Percentiles rank a stretch among this genome's conserved stretches.
Evolutionary conservation across 2,329 filamentous ascomycete genomes (phyloP).

Genomic region (Reticulascus tulasneorum): DNA sequence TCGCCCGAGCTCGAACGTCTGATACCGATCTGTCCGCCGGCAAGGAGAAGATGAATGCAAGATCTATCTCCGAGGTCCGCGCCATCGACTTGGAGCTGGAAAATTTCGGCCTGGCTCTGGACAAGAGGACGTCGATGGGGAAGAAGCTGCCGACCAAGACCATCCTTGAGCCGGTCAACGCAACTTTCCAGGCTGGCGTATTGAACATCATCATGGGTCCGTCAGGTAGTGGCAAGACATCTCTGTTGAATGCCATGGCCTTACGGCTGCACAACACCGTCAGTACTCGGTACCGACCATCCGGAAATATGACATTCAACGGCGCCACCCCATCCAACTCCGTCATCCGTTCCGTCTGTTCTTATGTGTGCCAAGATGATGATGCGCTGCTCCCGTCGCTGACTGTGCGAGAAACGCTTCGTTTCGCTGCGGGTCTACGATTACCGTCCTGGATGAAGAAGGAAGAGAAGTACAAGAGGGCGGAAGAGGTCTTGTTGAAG

Average conservation of each 20-base stretch:
- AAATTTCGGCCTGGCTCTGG: conserved; percentile 58
- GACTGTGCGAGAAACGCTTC: conserved; percentile 71
- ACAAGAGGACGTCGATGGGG: conserved; percentile 53
- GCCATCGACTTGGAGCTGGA: conserved; percentile 63
- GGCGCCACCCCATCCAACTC: conserved; percentile 62
- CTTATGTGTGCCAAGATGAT: conserved; percentile 76
- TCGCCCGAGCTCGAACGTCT: conserved; percentile 57
- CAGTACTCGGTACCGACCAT: conserved; percentile 57
- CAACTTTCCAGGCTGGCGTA: conserved; percentile 63
- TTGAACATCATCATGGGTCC: conserved; percentile 79
- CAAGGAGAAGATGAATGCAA: conserved; percentile 63
- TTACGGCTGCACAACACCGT: conserved; percentile 59
- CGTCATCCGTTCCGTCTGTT: conserved; percentile 68
- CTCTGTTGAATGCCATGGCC: conserved; percentile 69
- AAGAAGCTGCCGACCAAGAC: conserved; percentile 49
- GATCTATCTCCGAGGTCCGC: conserved; percentile 48
- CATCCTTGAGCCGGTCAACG: conserved; percentile 64
- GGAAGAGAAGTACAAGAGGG: conserved; percentile 61
- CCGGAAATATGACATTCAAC: conserved; percentile 66
- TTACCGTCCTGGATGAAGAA: conserved; percentile 67
- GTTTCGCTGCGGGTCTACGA: conserved; percentile 66
- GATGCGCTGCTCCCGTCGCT: conserved; percentile 70
- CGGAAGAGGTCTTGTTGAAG: conserved; percentile 68
- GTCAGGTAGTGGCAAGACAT: conserved; percentile 73
- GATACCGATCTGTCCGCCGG: conserved; percentile 63